Evolutionary conservation across 2,329 filamentous ascomycete genomes (phyloP).

Genomic region (Ophiosphaerella narmari): DNA sequence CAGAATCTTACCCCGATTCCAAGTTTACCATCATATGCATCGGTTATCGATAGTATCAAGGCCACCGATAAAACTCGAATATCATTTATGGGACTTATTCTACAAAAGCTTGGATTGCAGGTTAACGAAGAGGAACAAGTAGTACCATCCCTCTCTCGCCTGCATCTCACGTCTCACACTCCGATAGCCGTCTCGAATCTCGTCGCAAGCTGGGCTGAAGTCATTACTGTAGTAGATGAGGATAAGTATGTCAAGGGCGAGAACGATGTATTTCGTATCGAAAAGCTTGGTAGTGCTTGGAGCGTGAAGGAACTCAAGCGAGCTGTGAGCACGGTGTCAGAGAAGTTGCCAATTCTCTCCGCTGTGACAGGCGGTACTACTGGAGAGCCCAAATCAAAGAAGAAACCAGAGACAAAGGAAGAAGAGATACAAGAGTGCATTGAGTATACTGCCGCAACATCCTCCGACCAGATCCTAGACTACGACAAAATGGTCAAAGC

Average conservation of each 20-base stretch:
- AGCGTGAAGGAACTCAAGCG: slow-evolving; percentile 38
- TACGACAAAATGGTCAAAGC: slow-evolving; percentile 75
- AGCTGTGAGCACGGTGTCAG: slow-evolving; percentile 37
- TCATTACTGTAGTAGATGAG: slow-evolving; percentile 67
- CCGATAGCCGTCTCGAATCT: slow-evolving; percentile 69
- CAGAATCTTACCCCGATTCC: slow-evolving; percentile 73
- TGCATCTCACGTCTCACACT: slow-evolving; percentile 78
- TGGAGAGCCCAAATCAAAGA: slow-evolving; percentile 8
- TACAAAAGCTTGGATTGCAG: slow-evolving; percentile 80
- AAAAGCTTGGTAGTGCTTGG: slow-evolving; percentile 63
- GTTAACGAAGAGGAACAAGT: slow-evolving; percentile 70
- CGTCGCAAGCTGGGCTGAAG: slow-evolving; percentile 67
- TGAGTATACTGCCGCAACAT: slow-evolving; percentile 31
- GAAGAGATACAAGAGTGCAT: slow-evolving; percentile 37
- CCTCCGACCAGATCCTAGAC: slow-evolving; percentile 68
- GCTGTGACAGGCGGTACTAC: slow-evolving; percentile 30
- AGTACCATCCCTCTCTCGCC: slow-evolving; percentile 77
- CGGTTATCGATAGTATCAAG: slow-evolving; percentile 69
- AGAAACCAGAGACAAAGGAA: slow-evolving; percentile 28
- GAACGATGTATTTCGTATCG: slow-evolving; percentile 80
- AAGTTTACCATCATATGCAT: slow-evolving; percentile 69
- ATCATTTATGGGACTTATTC: slow-evolving; percentile 77
- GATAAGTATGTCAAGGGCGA: slow-evolving; percentile 78
- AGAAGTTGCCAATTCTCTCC: slow-evolving; percentile 28
- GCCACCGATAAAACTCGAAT: slow-evolving; percentile 72